Evolutionary conservation across 2,329 filamentous ascomycete genomes (phyloP), one percentile per base, ranked within the genome.

Genomic region (Penicillium hesseltinei): DNA sequence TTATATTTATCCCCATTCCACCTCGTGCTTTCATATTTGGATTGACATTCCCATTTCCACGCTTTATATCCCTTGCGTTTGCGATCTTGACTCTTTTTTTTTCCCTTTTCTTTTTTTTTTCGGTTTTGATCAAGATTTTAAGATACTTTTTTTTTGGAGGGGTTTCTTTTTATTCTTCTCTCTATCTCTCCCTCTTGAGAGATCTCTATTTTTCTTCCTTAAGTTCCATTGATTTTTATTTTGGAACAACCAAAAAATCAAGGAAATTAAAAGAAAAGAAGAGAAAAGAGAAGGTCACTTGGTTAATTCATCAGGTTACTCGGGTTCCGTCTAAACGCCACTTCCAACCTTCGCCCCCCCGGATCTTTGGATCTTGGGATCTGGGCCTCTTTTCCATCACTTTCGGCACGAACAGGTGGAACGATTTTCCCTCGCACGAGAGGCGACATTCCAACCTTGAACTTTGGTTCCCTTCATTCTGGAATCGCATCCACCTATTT

Each of bases 41-140:
- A 63, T 64, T 62, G 53, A 63, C 64, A 66, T 66, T 65, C 61
- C 57, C 49, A 38, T 61, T 67, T 65, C 70, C 71, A 72, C 70
- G 70, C 69, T 66, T 50, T 47, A 57, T 59, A 66, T 64, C 67
- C 69, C 69, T 69, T 67, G 64, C 67, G 63, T 69, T 29, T 33
- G 56, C 54, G 56, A 62, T 62, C 62, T 59, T 25, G 57, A 54
- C 51, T 46, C 51, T 54, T 43, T 56, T 45, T 50, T 44, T 52
- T 52, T 47, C 51, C 35, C 48, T 25, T 51, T 45, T 44, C 25
- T 38, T 44, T 51, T 35, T 55, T 31, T 47, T 50, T 57, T 31
- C 11, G 19, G 29, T 25, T 43, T 51, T 36, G 21, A 44, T 31
- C 40, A 42, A 33, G 36, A 36, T 45, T 54, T 36, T 36, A 44